Conservation (phyloP, 2,329 filamentous ascomycete genomes). For the Colletotrichum gloeosporioides region DNA sequence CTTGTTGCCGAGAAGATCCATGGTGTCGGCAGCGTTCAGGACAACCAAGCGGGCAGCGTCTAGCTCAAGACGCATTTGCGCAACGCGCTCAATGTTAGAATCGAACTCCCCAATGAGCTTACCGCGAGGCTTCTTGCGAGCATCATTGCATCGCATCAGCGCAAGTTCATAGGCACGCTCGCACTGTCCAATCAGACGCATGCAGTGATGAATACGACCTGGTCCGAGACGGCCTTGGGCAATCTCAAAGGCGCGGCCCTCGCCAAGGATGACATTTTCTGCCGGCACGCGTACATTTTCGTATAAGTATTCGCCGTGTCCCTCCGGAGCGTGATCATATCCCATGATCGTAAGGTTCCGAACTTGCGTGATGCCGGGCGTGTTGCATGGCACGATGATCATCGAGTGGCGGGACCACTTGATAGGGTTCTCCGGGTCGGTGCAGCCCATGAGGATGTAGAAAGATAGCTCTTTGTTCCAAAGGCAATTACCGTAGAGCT, state of each 20-base stretch:
- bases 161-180: slow-evolving; percentile 94
- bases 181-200: slow-evolving; percentile 90
- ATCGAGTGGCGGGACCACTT: slow-evolving; percentile 92
- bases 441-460: slow-evolving; percentile 97
- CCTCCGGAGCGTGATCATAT: slow-evolving; percentile 96
- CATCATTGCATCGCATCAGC: slow-evolving; percentile 91
- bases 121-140: slow-evolving; percentile 87
- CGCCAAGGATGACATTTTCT: slow-evolving; percentile 87
- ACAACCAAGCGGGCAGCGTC: slow-evolving; percentile 89
- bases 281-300: slow-evolving; percentile 86
- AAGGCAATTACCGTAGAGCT: slow-evolving; percentile 21
- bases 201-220: slow-evolving; percentile 96
- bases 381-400: slow-evolving; percentile 80
- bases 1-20: slow-evolving; percentile 89
- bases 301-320: slow-evolving; percentile 92
- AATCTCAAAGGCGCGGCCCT: slow-evolving; percentile 95
- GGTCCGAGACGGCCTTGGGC: slow-evolving; percentile 96
- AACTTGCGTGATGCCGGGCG: slow-evolving; percentile 88
- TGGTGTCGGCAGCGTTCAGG: slow-evolving; percentile 92
- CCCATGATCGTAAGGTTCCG: slow-evolving; percentile 94
- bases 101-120: slow-evolving; percentile 87
- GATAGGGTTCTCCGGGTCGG: slow-evolving; percentile 75
- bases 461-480: slow-evolving; percentile 56
- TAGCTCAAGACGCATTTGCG: slow-evolving; percentile 89
- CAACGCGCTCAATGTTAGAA: slow-evolving; percentile 93